Evolutionary conservation across 2,329 filamentous ascomycete species (phyloP), one percentile per base, ranked within the genome.

Genomic region (Rutstroemia sp.): DNA sequence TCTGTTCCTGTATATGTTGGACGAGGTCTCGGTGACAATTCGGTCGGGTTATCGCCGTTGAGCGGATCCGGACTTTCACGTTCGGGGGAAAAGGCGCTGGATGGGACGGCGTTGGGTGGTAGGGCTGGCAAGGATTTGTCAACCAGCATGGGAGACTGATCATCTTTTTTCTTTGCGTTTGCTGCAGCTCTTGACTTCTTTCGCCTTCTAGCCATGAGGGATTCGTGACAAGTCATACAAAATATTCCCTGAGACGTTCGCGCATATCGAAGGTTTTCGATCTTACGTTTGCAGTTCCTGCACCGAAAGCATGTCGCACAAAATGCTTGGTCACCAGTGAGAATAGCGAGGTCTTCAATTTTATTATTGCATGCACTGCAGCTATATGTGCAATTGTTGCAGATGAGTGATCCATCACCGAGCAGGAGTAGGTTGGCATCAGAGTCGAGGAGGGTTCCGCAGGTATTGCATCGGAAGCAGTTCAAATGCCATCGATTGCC

Each of bases 311-410:
- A 99, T 57, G 89, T 92, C 45, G 92, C 91, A 73, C 94, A 99
- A 71, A 96, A 99, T 46, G 94, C 94, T 74, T 99, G 92, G 68
- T 99, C 94, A 62, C 94, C 94, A 0, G 94, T 99, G 64, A 99
- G 78, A 71, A 99, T 99, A 61, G 94, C 94, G 60, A 97, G 79
- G 70, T 99, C 94, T 71, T 99, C 94, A 64, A 99, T 99, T 78
- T 99, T 99, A 77, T 95, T 92, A 58, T 86, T 85, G 73, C 94
- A 99, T 54, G 92, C 92, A 72, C 86, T 96, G 78, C 94, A 99
- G 78, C 92, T 96, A 73, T 99, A 99, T 54, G 94, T 97, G 76
- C 94, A 99, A 73, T 96, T 96, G 76, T 96, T 97, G 80, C 94
- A 99, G 66, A 99, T 97, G 63, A 99, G 83, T 17, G 92, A 97